These are phyloP conservation scores for Trichosanthes truncata DNA, from an alignment of 306 rosid species.

Conservation along the genomic window DNA sequence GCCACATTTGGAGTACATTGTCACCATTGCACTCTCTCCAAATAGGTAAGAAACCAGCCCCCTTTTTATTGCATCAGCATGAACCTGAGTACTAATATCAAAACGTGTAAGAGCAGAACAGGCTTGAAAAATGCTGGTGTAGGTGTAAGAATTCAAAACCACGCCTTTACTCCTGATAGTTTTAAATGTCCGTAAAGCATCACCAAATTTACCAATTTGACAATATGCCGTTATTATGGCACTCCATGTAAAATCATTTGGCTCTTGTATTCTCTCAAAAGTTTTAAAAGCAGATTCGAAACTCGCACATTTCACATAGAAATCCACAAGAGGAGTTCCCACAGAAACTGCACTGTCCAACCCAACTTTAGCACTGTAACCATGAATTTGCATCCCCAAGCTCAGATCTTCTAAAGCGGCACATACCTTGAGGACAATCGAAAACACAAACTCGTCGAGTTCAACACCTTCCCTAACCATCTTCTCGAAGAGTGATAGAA, in stretches of 20 bases:
- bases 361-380: slow-evolving; percentile 39
- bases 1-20: slow-evolving; percentile 63
- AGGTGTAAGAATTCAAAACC: slow-evolving; percentile 32
- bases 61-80: slow-evolving; percentile 48
- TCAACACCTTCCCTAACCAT: slow-evolving; percentile 34
- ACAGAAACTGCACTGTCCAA: slow-evolving; percentile 48
- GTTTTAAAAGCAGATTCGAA: slow-evolving; percentile 36
- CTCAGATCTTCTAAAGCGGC: slow-evolving; percentile 34
- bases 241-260: slow-evolving; percentile 59
- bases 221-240: slow-evolving; percentile 42
- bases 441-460: slow-evolving; percentile 47
- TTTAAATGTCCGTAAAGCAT: slow-evolving; percentile 33
- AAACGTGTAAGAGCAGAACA: slow-evolving; percentile 41
- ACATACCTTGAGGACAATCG: slow-evolving; percentile 46
- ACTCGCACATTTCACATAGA: slow-evolving; percentile 44
- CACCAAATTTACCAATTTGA: slow-evolving; percentile 42
- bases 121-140: slow-evolving; percentile 56
- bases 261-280: slow-evolving; percentile 37
- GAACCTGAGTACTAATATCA: slow-evolving; percentile 41
- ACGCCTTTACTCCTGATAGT: slow-evolving; percentile 33
- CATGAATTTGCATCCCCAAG: slow-evolving; percentile 40
- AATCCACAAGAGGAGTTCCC: slow-evolving; percentile 57
- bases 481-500: slow-evolving; percentile 29
- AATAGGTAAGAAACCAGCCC: slow-evolving; percentile 30
- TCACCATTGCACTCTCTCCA: slow-evolving; percentile 55